Base-by-base conservation (phyloP, 2,329 filamentous ascomycete species). In the Fonsecaea erecta region DNA sequence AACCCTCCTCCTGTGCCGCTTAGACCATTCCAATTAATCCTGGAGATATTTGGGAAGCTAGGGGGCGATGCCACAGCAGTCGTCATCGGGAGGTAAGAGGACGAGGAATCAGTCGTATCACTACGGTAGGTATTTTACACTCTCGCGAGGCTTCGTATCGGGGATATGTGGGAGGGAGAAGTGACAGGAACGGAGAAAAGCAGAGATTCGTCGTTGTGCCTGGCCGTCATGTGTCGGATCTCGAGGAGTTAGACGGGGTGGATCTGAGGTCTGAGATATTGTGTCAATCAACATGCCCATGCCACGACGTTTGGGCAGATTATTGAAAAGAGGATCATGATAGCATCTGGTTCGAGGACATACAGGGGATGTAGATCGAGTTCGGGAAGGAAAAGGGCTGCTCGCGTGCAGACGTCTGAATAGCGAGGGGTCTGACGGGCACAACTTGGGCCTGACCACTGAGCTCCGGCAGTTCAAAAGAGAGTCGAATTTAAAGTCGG, bases 1-100 rank as follows among this genome's bases (percentile, higher is more conserved):
- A 86, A 80, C 76, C 84, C 83, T 80, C 84, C 87, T 80, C 85
- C 81, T 75, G 81, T 81, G 78, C 80, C 81, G 78, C 84, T 83
- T 82, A 79, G 75, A 81, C 79, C 79, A 77, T 82, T 86, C 86
- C 86, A 88, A 86, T 83, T 84, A 79, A 85, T 80, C 76, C 81
- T 83, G 74, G 83, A 80, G 74, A 83, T 82, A 74, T 83, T 84
- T 80, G 88, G 85, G 74, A 88, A 85, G 76, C 84, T 85, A 73
- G 86, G 82, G 69, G 85, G 85, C 78, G 85, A 85, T 75, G 86
- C 86, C 75, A 89, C 87, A 74, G 87, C 86, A 82, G 86, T 89
- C 86, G 88, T 88, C 76, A 73, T 76, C 60, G 69, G 68, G 62
- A 65, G 52, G 56, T 34, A 58, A 52, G 51, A 52, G 43, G 37